Evolutionary conservation across 192 early-diverging fungal species (phyloP).

Genomic region (Diversispora epigaea): DNA sequence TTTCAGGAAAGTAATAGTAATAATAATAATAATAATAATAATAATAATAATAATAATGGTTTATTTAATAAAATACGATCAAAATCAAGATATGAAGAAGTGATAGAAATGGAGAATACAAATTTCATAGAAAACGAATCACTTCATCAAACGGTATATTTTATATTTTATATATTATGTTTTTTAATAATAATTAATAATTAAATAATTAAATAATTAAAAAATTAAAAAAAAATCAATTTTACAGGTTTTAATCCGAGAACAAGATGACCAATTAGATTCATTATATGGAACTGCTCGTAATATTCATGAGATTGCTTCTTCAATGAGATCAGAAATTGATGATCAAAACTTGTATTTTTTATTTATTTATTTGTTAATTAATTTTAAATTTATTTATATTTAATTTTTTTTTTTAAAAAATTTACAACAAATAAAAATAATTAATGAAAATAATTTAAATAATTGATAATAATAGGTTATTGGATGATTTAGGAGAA

Average conservation of each 20-base stretch:
- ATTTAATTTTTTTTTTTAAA: no score
- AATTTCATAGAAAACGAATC: conserved; percentile 39
- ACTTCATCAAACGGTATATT: conserved; percentile 39
- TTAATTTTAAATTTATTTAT: no score
- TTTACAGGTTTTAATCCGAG: conserved; percentile 52
- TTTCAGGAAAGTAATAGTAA: not conserved
- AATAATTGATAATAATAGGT: conserved; percentile 21
- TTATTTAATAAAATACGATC: not conserved
- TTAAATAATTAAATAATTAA: not conserved
- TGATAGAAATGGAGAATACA: conserved; percentile 32
- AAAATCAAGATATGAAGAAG: conserved; percentile 27
- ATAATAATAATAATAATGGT: not conserved
- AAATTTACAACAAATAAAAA: not conserved
- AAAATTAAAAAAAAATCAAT: not conserved
- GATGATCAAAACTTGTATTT: conserved; percentile 53
- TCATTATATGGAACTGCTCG: conserved; percentile 53
- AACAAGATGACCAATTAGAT: conserved; percentile 60
- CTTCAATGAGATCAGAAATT: conserved; percentile 55
- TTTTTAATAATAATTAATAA: not conserved
- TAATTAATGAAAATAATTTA: not conserved
- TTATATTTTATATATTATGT: not conserved
- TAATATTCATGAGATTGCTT: conserved; percentile 61
- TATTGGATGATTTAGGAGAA: conserved; percentile 57
- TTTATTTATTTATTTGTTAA: no score
- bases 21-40: no score